Conservation (phyloP, 148 eudicot species). For the Simmondsia chinensis region DNA sequence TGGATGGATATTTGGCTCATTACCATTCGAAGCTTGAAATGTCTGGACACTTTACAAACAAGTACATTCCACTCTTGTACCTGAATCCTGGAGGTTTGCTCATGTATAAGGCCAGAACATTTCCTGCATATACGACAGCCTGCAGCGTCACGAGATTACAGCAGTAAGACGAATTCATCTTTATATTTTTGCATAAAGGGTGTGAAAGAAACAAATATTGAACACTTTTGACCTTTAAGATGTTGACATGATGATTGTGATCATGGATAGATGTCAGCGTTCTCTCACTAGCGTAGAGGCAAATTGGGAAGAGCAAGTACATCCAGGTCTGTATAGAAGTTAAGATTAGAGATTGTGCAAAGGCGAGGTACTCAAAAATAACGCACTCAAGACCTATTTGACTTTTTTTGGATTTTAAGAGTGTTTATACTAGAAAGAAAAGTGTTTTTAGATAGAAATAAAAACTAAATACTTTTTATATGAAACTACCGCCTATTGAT, state of each 20-base stretch:
- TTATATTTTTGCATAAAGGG: background rate
- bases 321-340: conserved; percentile 77
- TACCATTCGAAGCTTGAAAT: conserved; percentile 88
- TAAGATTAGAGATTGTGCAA: too few relatives aligned
- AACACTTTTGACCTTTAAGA: conserved; percentile 61
- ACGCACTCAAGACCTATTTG: too few relatives aligned
- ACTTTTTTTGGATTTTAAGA: too few relatives aligned
- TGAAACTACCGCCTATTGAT: too few relatives aligned
- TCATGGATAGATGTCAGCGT: conserved; percentile 47
- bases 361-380: too few relatives aligned
- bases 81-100: conserved; percentile 72
- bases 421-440: too few relatives aligned
- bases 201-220: conserved; percentile 2
- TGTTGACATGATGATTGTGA: conserved; percentile 43
- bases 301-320: conserved; percentile 68
- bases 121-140: conserved; percentile 79
- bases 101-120: conserved; percentile 87
- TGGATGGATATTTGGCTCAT: background rate
- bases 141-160: conserved; percentile 19
- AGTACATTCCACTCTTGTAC: conserved; percentile 98
- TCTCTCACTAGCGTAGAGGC: conserved; percentile 66
- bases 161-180: conserved; percentile 3
- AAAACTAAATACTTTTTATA: too few relatives aligned
- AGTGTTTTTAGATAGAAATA: too few relatives aligned
- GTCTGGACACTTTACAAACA: conserved; percentile 89